Conservation (phyloP, 306 rosid genomes). For the Urtica urens region DNA sequence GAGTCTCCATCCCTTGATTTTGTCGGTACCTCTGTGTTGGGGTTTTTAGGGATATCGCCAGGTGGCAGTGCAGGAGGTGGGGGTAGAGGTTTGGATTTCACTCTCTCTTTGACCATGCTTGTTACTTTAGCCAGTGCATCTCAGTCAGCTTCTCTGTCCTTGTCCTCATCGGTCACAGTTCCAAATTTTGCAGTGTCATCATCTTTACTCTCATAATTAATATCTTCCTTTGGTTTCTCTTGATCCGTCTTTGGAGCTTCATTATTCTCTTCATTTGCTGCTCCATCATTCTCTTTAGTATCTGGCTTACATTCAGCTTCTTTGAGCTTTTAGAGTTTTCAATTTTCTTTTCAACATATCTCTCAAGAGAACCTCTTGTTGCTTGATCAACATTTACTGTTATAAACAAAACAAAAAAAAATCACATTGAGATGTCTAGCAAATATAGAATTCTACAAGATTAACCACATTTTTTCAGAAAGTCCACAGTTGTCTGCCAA, state of each 20-base stretch:
- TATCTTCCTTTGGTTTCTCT: conserved; percentile 45
- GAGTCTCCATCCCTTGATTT: conserved; percentile 72
- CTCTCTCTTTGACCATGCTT: conserved; percentile 72
- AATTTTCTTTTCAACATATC: conserved; percentile 52
- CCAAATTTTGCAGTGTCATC: conserved; percentile 51
- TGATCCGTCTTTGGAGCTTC: conserved; percentile 35
- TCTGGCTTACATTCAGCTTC: conserved; percentile 37
- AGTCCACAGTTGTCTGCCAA: no score
- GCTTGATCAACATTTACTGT: conserved; percentile 68
- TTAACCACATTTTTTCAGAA: no score
- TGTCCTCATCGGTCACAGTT: conserved; percentile 74
- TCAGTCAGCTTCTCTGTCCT: conserved; percentile 67
- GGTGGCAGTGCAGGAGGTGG: conserved; percentile 52
- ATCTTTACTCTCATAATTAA: conserved; percentile 48
- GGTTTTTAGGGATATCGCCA: conserved; percentile 39
- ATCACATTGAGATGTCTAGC: no score
- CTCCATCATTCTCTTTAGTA: conserved; percentile 42
- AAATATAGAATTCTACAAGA: conserved; percentile 7
- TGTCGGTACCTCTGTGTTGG: conserved; percentile 38
- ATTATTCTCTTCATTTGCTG: conserved; percentile 28
- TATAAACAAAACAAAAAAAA: conserved; percentile 23
- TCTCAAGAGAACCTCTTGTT: conserved; percentile 55
- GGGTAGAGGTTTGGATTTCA: conserved; percentile 76
- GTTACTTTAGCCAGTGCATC: conserved; percentile 60
- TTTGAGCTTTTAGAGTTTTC: conserved; percentile 49